Percentiles rank a stretch among this genome's conserved stretches.
phyloP scores from a whole-genome alignment of 2,329 filamentous ascomycete species.

The Gyromitra esculenta region DNA sequence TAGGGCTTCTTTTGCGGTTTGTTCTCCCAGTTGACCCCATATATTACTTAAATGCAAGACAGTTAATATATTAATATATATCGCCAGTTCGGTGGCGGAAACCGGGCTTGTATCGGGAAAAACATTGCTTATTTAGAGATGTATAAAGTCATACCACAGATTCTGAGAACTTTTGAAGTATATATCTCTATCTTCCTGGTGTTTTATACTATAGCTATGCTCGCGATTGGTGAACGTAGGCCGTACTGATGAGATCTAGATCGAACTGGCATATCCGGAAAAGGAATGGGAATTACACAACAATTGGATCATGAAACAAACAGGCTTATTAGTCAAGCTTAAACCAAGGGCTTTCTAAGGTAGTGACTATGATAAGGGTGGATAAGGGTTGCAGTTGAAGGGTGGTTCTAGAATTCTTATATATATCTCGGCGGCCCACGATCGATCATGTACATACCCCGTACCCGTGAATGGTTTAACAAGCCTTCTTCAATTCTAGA shows the following conservation, averaged over 20 bases:
- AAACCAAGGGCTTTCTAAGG: constrained; percentile 4
- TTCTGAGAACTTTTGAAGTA: constrained; percentile 72
- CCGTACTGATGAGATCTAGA: constrained; percentile 60
- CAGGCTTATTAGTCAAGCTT: constrained; percentile 50
- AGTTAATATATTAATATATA: constrained; percentile 53
- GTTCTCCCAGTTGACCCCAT: not conserved
- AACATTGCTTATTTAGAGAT: constrained; percentile 72
- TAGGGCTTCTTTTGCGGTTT: constrained; percentile 63
- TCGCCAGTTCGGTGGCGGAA: constrained; percentile 65
- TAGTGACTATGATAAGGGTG: not conserved
- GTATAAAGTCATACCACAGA: constrained; percentile 70
- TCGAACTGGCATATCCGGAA: constrained; percentile 66
- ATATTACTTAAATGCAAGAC: constrained; percentile 52
- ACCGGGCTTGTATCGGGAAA: constrained; percentile 70
- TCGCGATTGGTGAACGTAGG: not conserved
- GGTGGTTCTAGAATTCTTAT: not conserved
- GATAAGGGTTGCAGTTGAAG: not conserved
- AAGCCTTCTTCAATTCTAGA: not conserved
- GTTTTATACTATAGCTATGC: not conserved
- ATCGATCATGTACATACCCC: not conserved
- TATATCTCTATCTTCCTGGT: constrained; percentile 10
- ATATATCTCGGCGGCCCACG: not conserved
- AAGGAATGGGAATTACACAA: constrained; percentile 70
- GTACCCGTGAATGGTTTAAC: not conserved
- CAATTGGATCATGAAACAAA: constrained; percentile 72